These are phyloP conservation scores for Pestalotiopsis sp. DNA, from an alignment of 2,329 filamentous ascomycete species.

Conservation along the genomic window DNA sequence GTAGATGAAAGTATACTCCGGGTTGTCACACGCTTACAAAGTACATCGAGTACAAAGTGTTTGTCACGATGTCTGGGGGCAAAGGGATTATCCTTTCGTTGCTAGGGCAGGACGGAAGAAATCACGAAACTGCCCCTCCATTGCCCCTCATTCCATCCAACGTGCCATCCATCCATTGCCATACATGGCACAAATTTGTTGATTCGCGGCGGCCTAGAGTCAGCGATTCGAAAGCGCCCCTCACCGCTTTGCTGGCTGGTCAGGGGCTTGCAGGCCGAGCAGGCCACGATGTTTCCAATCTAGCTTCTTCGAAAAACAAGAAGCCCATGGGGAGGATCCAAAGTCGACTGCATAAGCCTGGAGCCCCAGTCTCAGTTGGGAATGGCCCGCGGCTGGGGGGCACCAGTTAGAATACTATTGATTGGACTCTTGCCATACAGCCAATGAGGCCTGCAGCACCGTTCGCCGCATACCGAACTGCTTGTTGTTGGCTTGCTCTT, in stretches of 20 bases:
- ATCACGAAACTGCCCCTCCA: background rate
- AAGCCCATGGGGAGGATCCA: constrained; percentile 10
- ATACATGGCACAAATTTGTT: background rate
- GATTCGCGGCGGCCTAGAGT: background rate
- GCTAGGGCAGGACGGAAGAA: background rate
- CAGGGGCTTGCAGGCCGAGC: background rate
- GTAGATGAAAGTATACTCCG: too few species aligned
- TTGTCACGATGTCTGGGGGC: background rate
- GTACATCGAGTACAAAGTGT: background rate
- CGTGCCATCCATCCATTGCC: background rate
- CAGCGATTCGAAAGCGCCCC: background rate
- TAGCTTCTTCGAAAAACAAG: background rate
- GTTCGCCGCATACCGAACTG: background rate
- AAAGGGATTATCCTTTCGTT: background rate
- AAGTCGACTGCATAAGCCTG: constrained; percentile 3
- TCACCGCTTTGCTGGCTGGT: constrained; percentile 2
- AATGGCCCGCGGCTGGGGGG: constrained; percentile 2
- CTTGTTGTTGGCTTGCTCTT: too few species aligned
- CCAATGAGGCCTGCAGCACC: background rate
- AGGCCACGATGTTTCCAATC: background rate
- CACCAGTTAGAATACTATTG: background rate
- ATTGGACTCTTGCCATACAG: background rate
- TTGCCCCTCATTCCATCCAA: background rate
- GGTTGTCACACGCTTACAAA: too few species aligned
- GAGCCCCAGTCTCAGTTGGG: constrained; percentile 2